Base-by-base conservation (phyloP, 2,329 filamentous ascomycete species). In the Acephala macrosclerotiorum region DNA sequence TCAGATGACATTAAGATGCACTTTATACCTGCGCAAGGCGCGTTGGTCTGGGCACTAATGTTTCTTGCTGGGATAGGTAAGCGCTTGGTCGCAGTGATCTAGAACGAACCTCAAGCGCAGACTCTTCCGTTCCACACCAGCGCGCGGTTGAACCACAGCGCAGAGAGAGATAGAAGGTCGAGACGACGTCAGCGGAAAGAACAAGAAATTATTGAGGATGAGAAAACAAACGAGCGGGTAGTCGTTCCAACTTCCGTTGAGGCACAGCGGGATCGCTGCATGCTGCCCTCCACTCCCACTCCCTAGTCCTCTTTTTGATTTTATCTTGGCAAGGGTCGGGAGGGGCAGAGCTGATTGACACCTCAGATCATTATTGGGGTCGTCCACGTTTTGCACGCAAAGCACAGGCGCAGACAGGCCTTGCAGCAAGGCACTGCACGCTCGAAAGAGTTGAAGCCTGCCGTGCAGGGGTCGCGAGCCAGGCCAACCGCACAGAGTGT, bases 351-450 rank as follows among this genome's bases (percentile, higher is more conserved):
- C 14, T 42, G 40, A n/a, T 20, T 18, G 20, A n/a, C n/a, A 7
- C 9, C n/a, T 49, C 45, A 56, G 25, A 8, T 35, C 14, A 57
- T 57, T 18, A 57, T 57, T 55, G 51, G 51, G 20, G 49, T 11
- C n/a, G 22, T 20, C 55, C 55, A 57, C 55, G 55, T 57, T 55
- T 29, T 55, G 45, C 20, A 42, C 40, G 40, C 45, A 49, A 49
- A 18, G 45, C 45, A 53, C 25, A 33, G 25, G 49, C 49, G 14
- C 49, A 33, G 29, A 33, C 29, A 33, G 29, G 29, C 29, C 29
- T 33, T 33, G 29, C 29, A 33, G 29, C 29, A 33, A 33, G 29
- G 29, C 9, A 33, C 29, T 33, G 29, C 9, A 33, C 29, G 4
- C 29, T 33, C 29, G 29, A 33, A 4, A 33, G n/a, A 33, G 29